Base-by-base conservation (phyloP, 352 stramenopile species). In the Phytophthora crassamura region DNA sequence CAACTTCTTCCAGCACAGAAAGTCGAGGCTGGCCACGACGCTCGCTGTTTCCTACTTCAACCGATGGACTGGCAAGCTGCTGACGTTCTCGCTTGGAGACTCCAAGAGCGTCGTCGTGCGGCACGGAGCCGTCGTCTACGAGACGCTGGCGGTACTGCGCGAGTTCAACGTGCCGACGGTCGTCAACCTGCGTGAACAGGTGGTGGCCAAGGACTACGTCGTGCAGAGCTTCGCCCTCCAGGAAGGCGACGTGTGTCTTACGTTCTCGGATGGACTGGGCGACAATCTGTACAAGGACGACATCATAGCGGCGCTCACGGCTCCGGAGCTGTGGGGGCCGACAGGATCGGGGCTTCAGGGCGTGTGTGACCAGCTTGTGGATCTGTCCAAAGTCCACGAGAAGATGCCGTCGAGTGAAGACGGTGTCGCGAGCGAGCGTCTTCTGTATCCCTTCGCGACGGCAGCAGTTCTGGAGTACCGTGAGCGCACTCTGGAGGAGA, bases 201-300 rank as follows among this genome's bases (percentile, higher is more conserved):
- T 91, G 41, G 55, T 77, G 47, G 47, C 48, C 9, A 77, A 74
- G 16, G 82, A 92, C 36, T 94, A 89, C 36, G 71, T 90, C 4
- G 79, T 94, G 41, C 81, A 94, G 67, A 89, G 59, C 58, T 89
- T 89, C 57, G 55, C 68, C 2, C 52, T 94, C 4, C 72, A 77
- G 38, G 48, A 80, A 10, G 63, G 70, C 3, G 86, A 93, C 56
- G 48, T 90, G 10, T 85, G 82, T 66, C 60, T 94, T 12, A 90
- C 82, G 2, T 93, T 94, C 55, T 90, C 82, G 11, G 86, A 94
- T 41, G 86, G 86, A 39, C 43, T 94, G 36, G 82, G 77, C 55
- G 86, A 94, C 55, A 94, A 94, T 50, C 36, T 94, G 25, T 94
- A 91, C 72, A 90, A 90, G 52, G 79, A 91, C 38, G 84, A 94